Base-by-base conservation (phyloP, 2,329 filamentous ascomycete species). In the Penicillium sp. region DNA sequence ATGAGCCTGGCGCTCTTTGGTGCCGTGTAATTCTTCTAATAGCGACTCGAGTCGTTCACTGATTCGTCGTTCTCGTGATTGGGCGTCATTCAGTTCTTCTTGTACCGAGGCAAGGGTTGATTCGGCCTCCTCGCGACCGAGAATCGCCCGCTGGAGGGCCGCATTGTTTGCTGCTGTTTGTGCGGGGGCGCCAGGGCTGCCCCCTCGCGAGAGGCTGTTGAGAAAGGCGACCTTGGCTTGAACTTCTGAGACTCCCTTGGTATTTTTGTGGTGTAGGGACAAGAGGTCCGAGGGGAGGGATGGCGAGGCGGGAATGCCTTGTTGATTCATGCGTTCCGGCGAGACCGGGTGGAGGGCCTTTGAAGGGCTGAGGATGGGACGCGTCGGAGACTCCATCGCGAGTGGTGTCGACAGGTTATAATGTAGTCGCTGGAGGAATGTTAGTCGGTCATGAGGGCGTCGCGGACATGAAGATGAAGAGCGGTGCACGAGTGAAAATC, bases 21-120 rank as follows among this genome's bases (percentile, higher is more conserved):
- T 64, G 8, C 66, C 63, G 21, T 74, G 68, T 23, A 76, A 59
- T 51, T 80, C 76, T 51, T 77, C 77, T 58, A 79, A 49, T 33
- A 70, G 51, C 7, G 64, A 63, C 47, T 72, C 67, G 31, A 73
- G 63, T 41, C 68, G 59, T 47, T 72, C 67, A 33, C 68, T 68
- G 18, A 73, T 66, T 38, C 68, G 59, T 30, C 65, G 62, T 49
- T 73, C 69, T 36, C 69, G 64, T 11, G 62, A 60, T 31, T 69
- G 64, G 7, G 69, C 64, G 37, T 72, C 68, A 4, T 63, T 60
- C 19, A 73, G 54, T 23, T 71, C 57, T 15, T 56, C 57, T 20
- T 61, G 60, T 4, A 61, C 60, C 19, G 45, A 51, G 13, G 54
- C 41, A 36, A 72, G 42, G 33, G 63, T 54, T 13, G 68, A 60